A percentile compares a stretch with the other conserved stretches of the same genome.
These are phyloP conservation scores for Suillus lakei DNA, from an alignment of 768 basidiomycete genomes.

Conservation along the genomic window DNA sequence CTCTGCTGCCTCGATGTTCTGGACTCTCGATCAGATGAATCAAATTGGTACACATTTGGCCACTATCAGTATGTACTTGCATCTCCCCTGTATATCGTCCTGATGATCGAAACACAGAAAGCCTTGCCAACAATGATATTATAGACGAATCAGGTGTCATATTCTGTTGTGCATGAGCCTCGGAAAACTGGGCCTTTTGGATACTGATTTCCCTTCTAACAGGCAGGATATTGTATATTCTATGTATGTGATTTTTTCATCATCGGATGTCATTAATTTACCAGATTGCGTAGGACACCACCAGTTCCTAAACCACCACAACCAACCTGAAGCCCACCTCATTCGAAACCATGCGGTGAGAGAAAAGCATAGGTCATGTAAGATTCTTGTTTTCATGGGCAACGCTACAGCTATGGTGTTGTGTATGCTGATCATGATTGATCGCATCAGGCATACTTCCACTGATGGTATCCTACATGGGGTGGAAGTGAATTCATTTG, in stretches of 20 bases:
- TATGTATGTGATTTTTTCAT: neutral
- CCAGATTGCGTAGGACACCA: neutral
- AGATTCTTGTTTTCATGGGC: neutral
- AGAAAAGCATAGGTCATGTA: neutral
- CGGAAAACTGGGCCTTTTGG: no score
- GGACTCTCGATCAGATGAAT: constrained; percentile 1
- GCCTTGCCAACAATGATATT: neutral
- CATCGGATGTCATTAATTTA: neutral
- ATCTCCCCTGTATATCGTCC: neutral
- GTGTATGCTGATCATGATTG: neutral
- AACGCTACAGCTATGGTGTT: neutral
- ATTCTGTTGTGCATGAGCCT: neutral
- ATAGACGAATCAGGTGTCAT: neutral
- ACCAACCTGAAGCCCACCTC: neutral
- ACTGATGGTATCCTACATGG: constrained; percentile 1
- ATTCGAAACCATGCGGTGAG: neutral
- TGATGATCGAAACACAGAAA: neutral
- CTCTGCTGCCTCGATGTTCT: neutral
- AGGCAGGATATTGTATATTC: constrained; percentile 2
- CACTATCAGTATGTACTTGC: neutral
- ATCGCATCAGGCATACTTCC: neutral
- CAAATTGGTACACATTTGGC: neutral
- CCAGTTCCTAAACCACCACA: neutral
- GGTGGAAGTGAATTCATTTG: neutral
- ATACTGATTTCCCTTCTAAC: neutral